These are phyloP conservation scores for Gastrodia elata DNA, from an alignment of 106 monocot species.

Conservation along the genomic window DNA sequence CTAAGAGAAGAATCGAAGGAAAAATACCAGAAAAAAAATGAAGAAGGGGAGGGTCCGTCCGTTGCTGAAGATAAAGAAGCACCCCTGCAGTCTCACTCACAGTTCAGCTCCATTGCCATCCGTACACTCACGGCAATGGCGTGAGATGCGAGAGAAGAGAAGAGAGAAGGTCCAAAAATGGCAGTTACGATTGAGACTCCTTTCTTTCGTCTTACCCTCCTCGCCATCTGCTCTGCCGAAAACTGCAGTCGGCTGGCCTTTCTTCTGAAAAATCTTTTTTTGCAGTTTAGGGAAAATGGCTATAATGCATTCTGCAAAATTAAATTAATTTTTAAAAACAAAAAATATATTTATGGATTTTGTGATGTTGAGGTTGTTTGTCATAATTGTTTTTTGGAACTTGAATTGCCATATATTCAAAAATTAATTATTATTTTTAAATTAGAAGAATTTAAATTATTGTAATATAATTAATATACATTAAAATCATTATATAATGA, in stretches of 20 bases:
- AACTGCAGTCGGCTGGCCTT: not conserved
- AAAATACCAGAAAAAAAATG: not conserved
- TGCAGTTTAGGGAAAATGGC: conserved; percentile 3
- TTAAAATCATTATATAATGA: too few species aligned
- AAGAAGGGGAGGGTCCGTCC: not conserved
- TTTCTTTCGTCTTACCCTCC: not conserved
- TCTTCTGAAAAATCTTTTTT: not conserved
- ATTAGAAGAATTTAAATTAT: too few species aligned
- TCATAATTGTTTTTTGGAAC: not conserved
- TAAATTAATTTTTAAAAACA: not conserved
- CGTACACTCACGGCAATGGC: conserved; percentile 11
- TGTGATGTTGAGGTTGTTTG: not conserved
- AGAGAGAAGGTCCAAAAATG: conserved; percentile 7
- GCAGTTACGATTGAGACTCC: conserved; percentile 1
- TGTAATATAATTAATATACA: too few species aligned
- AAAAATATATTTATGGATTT: not conserved
- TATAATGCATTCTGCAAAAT: not conserved
- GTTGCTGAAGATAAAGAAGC: not conserved
- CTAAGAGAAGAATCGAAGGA: not conserved
- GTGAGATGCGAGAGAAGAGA: conserved; percentile 4
- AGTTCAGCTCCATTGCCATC: conserved; percentile 5
- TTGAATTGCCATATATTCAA: too few species aligned
- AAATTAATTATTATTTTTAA: too few species aligned
- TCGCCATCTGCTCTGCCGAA: conserved; percentile 9
- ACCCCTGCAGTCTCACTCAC: not conserved